phyloP scores from a whole-genome alignment of 257 asterid genomes.

The Solanum lycopersicoides region DNA sequence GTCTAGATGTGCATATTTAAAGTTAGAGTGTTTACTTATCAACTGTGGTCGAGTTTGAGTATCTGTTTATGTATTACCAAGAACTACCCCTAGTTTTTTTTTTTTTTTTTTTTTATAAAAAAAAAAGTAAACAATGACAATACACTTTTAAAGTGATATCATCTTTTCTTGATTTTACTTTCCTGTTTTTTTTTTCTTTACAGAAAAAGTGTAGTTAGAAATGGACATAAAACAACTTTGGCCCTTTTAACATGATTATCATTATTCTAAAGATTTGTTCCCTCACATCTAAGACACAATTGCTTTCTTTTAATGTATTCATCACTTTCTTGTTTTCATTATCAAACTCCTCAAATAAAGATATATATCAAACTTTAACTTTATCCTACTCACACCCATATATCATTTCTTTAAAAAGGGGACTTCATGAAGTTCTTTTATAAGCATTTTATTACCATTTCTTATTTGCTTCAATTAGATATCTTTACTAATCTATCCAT shows the following conservation, averaged over 20 bases:
- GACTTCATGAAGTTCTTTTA: not conserved
- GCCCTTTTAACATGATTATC: not conserved
- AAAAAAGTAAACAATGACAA: not conserved
- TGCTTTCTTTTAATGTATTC: slow-evolving; percentile 32
- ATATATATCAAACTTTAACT: not conserved
- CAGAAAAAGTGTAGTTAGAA: not conserved
- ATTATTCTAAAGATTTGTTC: not conserved
- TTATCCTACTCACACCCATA: slow-evolving; percentile 9
- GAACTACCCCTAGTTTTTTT: not conserved
- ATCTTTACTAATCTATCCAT: not conserved
- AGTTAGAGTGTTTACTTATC: not conserved
- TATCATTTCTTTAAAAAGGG: slow-evolving; percentile 4
- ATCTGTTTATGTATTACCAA: not conserved
- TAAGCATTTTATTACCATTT: not conserved
- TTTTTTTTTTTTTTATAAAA: not conserved
- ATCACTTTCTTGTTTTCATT: slow-evolving; percentile 34
- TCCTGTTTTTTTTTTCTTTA: not conserved
- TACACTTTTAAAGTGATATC: not conserved
- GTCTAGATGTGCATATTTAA: not conserved
- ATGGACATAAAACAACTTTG: not conserved
- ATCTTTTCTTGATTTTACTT: not conserved
- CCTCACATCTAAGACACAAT: not conserved
- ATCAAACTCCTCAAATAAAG: slow-evolving; percentile 11
- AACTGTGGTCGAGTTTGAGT: not conserved
- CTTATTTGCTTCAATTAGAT: not conserved